These are phyloP conservation scores for Yarrowia bubula DNA, from an alignment of 805 yeast species.

Conservation along the genomic window DNA sequence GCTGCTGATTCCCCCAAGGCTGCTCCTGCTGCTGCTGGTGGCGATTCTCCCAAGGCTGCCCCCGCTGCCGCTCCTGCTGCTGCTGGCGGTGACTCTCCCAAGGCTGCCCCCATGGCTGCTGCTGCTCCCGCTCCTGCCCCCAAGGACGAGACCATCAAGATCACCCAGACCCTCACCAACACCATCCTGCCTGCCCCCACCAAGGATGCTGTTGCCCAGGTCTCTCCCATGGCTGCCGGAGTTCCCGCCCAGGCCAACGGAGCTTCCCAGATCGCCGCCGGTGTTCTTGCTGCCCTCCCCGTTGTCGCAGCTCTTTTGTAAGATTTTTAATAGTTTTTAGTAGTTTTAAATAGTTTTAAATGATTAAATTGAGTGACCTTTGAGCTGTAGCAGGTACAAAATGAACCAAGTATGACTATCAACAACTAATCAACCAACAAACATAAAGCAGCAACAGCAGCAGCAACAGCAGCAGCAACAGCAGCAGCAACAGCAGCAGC, in stretches of 20 bases:
- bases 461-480: neutral
- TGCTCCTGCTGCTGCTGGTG: neutral
- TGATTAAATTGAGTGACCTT: neutral
- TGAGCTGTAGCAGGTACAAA: too few species aligned
- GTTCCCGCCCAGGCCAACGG: conserved; percentile 1
- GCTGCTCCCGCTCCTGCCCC: neutral
- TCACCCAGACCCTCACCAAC: neutral
- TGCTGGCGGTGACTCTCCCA: neutral
- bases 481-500: neutral
- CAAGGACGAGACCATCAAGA: neutral
- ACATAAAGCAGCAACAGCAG: neutral
- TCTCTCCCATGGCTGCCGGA: neutral
- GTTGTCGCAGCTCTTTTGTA: neutral
- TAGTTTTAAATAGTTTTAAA: neutral
- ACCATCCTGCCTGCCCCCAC: neutral
- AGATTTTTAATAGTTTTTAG: neutral
- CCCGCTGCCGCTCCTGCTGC: neutral
- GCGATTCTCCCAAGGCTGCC: neutral
- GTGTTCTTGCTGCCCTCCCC: neutral
- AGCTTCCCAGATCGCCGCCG: neutral
- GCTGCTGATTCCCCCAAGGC: neutral
- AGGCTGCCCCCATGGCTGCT: neutral
- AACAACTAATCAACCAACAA: too few species aligned
- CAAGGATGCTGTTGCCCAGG: neutral
- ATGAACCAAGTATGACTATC: too few species aligned